Evolutionary conservation across 371 early-diverging fungal genomes (phyloP), one percentile per base, ranked within the genome.

Genomic region (Mucor ambiguus): DNA sequence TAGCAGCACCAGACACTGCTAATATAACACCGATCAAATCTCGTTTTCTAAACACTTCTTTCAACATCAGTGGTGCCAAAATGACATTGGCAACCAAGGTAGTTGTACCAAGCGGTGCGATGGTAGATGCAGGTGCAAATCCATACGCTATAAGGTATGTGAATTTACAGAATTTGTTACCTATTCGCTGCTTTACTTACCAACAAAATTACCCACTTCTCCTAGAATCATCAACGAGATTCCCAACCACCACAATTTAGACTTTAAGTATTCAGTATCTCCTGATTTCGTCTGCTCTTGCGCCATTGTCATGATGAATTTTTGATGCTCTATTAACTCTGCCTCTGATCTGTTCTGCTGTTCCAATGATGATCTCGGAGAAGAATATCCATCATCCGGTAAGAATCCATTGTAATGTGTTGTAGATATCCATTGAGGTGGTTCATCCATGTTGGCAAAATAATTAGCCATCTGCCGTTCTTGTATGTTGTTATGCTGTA

Each of bases 71-170:
- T 2, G 93, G 93, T 2, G 93, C 93, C 22, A 92, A 64, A 29
- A 92, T 86, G 14, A 89, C 90, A 73, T 92, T 92, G 22, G 88
- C 78, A 49, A 90, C 85, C 30, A 90, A 66, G 4, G 90, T 86
- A 4, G 92, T 89, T 0, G 93, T 93, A 29, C 93, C 93, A 24
- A 93, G 67, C 0, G 93, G 93, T n/a, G 93, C 92, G 60, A 93
- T 86, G 0, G 90, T 84, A 0, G 92, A 91, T n/a, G 93, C 91
- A 29, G 90, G 90, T 7, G 92, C 93, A 73, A 90, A 93, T 5
- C 92, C 92, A 69, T 93, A 93, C 2, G 93, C 93, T 79, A 41
- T 24, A 20, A 58, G 0, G 1, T 58, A 4, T 28, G 20, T 43
- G 10, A 26, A 20, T 12, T 32, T 10, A 46, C 22, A 0, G 9